Evolutionary conservation across 2,329 filamentous ascomycete species (phyloP).

Genomic region (Phialophora expanda): DNA sequence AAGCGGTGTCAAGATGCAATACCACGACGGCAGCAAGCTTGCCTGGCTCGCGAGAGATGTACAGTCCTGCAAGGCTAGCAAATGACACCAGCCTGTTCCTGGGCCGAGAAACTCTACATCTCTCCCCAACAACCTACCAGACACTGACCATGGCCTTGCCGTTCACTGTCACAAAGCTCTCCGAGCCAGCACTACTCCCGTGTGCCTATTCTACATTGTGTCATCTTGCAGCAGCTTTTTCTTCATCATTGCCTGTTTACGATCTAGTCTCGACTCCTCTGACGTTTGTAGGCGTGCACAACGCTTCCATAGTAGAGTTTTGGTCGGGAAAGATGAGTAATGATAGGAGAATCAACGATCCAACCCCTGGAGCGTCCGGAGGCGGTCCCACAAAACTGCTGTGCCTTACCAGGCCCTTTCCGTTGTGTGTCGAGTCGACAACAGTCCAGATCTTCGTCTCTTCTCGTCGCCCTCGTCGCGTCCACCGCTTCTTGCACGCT

Average conservation of each 20-base stretch:
- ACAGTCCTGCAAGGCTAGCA: constrained; percentile 13
- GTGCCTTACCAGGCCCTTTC: neutral
- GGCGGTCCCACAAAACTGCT: neutral
- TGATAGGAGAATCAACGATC: neutral
- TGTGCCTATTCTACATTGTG: constrained; percentile 9
- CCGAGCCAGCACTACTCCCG: neutral
- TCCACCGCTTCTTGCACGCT: constrained; percentile 2
- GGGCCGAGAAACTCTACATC: neutral
- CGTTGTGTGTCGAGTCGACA: constrained; percentile 6
- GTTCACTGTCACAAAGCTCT: neutral
- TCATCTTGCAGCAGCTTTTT: neutral
- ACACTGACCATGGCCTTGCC: neutral
- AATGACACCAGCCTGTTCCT: neutral
- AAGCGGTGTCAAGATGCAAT: neutral
- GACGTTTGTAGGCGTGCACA: neutral
- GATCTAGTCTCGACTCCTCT: constrained; percentile 1
- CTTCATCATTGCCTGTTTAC: constrained; percentile 10
- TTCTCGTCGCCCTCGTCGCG: neutral
- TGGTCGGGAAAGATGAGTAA: neutral
- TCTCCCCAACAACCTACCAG: neutral
- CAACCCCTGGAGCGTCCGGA: neutral
- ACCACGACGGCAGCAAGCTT: constrained; percentile 14
- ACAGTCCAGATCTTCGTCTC: neutral
- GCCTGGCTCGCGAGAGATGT: constrained; percentile 6
- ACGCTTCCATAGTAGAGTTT: neutral